Evolutionary conservation across 192 early-diverging fungal species (phyloP).

Genomic region (Coemansia sp.): DNA sequence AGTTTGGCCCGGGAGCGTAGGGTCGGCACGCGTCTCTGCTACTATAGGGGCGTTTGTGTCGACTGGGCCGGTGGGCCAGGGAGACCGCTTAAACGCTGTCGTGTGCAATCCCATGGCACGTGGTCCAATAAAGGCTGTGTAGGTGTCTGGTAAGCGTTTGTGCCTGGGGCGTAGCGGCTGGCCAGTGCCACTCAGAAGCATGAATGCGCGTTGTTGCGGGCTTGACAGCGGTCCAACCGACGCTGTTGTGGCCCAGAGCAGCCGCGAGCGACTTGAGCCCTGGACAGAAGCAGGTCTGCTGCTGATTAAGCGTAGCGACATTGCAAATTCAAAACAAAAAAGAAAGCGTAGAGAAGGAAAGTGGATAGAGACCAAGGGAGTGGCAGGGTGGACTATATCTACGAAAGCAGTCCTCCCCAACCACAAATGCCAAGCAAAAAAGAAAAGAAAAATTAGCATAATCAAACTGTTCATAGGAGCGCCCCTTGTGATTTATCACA

Average conservation of each 20-base stretch:
- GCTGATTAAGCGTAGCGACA: background rate
- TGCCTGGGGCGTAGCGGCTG: background rate
- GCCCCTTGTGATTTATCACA: background rate
- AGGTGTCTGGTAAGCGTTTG: background rate
- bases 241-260: background rate
- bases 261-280: background rate
- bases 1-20: constrained; percentile 38
- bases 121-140: background rate
- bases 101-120: background rate
- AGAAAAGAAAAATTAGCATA: background rate
- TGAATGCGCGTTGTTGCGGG: background rate
- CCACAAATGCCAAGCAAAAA: background rate
- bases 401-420: too few relatives aligned
- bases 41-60: background rate
- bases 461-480: background rate
- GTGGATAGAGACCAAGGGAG: too few relatives aligned
- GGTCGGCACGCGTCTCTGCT: constrained; percentile 17
- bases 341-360: background rate
- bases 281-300: background rate
- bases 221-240: background rate
- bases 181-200: background rate
- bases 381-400: background rate
- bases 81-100: background rate
- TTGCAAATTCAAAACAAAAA: background rate
- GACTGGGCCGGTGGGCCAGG: constrained; percentile 1